Evolutionary conservation across 225 moss, liverwort and hornwort species (phyloP).

Genomic region (Marchantia paleacea): DNA sequence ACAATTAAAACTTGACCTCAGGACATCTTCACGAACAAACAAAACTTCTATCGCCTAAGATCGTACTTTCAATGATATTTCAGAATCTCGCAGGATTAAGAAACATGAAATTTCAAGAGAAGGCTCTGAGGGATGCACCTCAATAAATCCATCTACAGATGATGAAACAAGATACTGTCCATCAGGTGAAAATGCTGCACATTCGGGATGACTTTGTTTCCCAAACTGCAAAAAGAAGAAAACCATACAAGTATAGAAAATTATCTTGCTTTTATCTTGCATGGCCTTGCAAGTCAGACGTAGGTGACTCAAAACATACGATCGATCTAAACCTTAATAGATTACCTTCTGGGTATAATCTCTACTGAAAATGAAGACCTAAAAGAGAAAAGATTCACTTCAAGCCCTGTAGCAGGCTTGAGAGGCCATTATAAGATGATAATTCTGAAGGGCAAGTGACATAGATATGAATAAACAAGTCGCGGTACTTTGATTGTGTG

Average conservation of each 20-base stretch:
- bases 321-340: not conserved
- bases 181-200: conserved; percentile 93
- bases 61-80: too few species aligned
- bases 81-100: not conserved
- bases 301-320: not conserved
- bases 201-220: conserved; percentile 98
- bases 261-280: not conserved
- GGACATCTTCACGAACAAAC: not conserved
- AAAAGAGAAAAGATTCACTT: not conserved
- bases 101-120: not conserved
- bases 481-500: conserved; percentile 79
- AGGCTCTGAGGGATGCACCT: conserved; percentile 43
- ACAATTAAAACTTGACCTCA: too few species aligned
- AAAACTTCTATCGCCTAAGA: not conserved
- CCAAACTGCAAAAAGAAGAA: conserved; percentile 61
- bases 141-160: conserved; percentile 97
- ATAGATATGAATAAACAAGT: not conserved
- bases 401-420: not conserved
- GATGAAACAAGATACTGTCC: conserved; percentile 93
- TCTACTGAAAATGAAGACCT: not conserved
- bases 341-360: not conserved
- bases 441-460: not conserved
- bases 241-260: not conserved
- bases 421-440: not conserved
- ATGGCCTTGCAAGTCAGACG: not conserved